Base-by-base conservation (phyloP, 2,329 filamentous ascomycete genomes). In the Colletotrichum sp. region DNA sequence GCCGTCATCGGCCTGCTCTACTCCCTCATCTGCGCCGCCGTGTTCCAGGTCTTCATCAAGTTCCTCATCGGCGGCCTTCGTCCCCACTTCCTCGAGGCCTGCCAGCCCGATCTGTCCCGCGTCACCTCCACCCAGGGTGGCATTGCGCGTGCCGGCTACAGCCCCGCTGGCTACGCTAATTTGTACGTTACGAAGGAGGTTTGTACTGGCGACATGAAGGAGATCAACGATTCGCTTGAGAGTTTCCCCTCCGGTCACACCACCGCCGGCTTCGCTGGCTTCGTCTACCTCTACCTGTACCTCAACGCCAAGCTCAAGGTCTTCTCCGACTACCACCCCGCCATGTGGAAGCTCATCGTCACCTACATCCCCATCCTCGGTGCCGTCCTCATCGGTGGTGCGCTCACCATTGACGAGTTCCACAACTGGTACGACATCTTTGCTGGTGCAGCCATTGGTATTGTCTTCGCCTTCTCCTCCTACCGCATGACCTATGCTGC, bases 271-370 rank as follows among this genome's bases (percentile, higher is more conserved):
- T 95, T 95, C 74, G 93, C 92, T 0, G 93, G 93, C 7, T 93
- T 94, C 79, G 88, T 94, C 27, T 95, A 91, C 81, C 85, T 95
- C 4, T 93, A 89, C 78, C 86, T 95, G 2, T 96, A 95, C 85
- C 89, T 96, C 60, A 95, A 95, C 82, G 94, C 93, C 64, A 95
- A 95, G 86, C 88, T 96, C 78, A 95, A 95, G 87, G 90, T 95
- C 71, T 95, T 92, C 79, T 86, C 90, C 77, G 93, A 94, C 86
- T 93, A 94, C 81, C 93, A 95, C 80, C 91, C 94, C 0, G 87
- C 91, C 15, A 91, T 94, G 89, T 95, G 93, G 94, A 95, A 95
- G 85, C 84, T 95, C 15, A 86, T 93, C 36, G 89, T 87, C 18
- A 86, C 91, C 28, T 94, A 93, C 79, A 88, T 91, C 0, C 94